Evolutionary conservation across 805 yeast genomes (phyloP), one percentile per base, ranked within the genome.

Genomic region (Suhomyces sp.): DNA sequence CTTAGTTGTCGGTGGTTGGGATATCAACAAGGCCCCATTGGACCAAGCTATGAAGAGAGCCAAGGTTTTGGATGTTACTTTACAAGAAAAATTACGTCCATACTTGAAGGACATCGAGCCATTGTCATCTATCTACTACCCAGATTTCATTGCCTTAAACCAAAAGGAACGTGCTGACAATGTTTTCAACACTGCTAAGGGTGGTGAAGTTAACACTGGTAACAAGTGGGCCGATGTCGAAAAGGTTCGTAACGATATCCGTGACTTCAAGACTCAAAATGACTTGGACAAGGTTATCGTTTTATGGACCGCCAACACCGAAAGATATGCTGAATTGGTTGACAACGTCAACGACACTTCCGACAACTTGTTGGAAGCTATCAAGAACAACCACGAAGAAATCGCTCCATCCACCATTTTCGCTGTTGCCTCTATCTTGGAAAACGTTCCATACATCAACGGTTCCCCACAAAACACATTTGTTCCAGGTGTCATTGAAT

Each of bases 391-490:
- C 51, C 95, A 90, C 57, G 72, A 65, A 25, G 97, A 90, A 67
- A 77, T 90, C 45, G 76, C 95, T 28, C 96, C 97, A 42, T 87
- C 96, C 10, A 88, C 96, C n/a, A 61, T 90, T 35, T 90, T 91
- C 55, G 97, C 97, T 7, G 86, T 87, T 48, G 98, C 98, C 12
- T 79, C 87, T 34, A 91, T 91, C 50, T 74, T 90, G 54, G 97
- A 91, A 63, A 75, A 78, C 27, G 79, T 81, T 40, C 95, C 97
- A 35, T 90, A 88, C 70, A 87, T 90, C 63, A 90, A 90, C 55
- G 98, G 97, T 30, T 88, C 96, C 25, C 98, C 98, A 35, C 98
- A 90, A 69, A 90, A 90, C 72, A 91, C 97, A 35, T 90, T 91
- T 68, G 96, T 88, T 38, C 97, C 97, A 15, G 98, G 98, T 47